Evolutionary conservation across 306 rosid genomes (phyloP).

Genomic region (Malus asiatica): DNA sequence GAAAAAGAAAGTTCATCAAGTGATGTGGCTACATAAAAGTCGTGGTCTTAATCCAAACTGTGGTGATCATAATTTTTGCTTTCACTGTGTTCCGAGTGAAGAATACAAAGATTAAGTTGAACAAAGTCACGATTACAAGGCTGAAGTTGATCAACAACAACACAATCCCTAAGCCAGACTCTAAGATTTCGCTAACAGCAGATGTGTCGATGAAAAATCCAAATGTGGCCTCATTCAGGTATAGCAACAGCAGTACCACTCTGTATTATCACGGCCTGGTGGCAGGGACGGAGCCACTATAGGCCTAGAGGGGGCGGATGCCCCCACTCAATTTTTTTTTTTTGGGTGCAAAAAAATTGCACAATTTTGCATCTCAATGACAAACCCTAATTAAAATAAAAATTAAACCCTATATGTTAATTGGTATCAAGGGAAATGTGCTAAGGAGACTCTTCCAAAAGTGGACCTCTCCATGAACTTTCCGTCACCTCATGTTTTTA

Average conservation of each 20-base stretch:
- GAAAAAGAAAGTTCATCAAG: conserved; percentile 24
- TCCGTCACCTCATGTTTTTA: too few relatives aligned
- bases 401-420: too few relatives aligned
- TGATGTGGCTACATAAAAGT: conserved; percentile 22
- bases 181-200: conserved; percentile 39
- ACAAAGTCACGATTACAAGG: conserved; percentile 29
- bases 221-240: conserved; percentile 47
- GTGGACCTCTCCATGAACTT: too few relatives aligned
- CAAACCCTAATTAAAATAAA: too few relatives aligned
- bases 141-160: conserved; percentile 26
- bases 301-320: too few relatives aligned
- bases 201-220: conserved; percentile 57
- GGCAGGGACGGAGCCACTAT: background rate
- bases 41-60: background rate
- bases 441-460: too few relatives aligned
- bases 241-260: conserved; percentile 47
- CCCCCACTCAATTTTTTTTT: too few relatives aligned
- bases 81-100: conserved; percentile 47
- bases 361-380: too few relatives aligned
- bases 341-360: too few relatives aligned
- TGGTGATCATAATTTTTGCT: conserved; percentile 19
- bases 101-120: conserved; percentile 44
- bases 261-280: conserved; percentile 29
- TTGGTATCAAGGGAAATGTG: too few relatives aligned
- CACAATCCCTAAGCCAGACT: conserved; percentile 26